Conservation (phyloP, 495 filamentous ascomycete species). For the Penicillium herquei region DNA sequence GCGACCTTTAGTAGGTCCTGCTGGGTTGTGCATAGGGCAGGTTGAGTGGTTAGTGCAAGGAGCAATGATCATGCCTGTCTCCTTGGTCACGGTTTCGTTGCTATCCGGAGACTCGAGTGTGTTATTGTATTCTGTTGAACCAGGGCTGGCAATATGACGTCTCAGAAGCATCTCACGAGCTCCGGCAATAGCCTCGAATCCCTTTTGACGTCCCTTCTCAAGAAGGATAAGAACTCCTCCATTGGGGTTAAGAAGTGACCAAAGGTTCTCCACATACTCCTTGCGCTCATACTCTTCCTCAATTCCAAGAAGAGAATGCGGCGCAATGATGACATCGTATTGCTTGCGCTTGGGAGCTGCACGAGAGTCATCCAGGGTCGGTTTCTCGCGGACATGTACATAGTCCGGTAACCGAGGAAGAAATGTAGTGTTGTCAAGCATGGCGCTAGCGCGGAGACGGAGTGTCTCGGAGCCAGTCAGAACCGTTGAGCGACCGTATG, state of each 20-base stretch:
- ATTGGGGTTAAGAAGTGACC: constrained; percentile 77
- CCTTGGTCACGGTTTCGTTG: constrained; percentile 49
- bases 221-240: constrained; percentile 85
- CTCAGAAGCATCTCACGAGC: constrained; percentile 76
- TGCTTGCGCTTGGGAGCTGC: constrained; percentile 62
- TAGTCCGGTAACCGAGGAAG: constrained; percentile 92
- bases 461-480: constrained; percentile 62
- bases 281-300: constrained; percentile 73
- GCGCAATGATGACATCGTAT: constrained; percentile 87
- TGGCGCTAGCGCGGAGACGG: constrained; percentile 68
- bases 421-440: constrained; percentile 88
- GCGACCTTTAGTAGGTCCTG: constrained; percentile 66
- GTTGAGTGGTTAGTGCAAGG: constrained; percentile 88
- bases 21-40: constrained; percentile 81
- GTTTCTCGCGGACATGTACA: constrained; percentile 55
- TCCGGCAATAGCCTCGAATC: constrained; percentile 87
- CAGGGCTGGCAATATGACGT: constrained; percentile 69
- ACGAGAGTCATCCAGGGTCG: constrained; percentile 44
- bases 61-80: constrained; percentile 87
- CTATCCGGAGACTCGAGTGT: constrained; percentile 36
- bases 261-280: constrained; percentile 77
- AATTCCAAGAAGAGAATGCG: constrained; percentile 74
- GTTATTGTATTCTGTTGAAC: constrained; percentile 44
- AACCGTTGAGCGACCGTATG: constrained; percentile 60
- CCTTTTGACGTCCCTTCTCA: constrained; percentile 87